Base-by-base conservation (phyloP, 1,284 basidiomycete species). In the Pseudozyma pruni region DNA sequence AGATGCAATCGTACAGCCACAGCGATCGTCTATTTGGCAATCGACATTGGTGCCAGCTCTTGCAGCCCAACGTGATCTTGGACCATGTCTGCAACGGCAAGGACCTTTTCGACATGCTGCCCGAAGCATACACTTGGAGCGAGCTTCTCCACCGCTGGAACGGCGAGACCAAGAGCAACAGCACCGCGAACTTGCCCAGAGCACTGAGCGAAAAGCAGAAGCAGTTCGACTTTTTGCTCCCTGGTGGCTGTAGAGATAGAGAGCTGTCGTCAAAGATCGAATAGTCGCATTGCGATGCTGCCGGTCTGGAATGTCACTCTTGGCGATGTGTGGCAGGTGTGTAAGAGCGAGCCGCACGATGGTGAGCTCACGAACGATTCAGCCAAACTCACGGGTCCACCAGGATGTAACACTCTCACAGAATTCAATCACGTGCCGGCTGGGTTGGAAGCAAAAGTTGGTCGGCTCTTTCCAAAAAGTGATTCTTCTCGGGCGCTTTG, bases 1-100 rank as follows among this genome's bases (percentile, higher is more conserved):
- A 89, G 83, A 89, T 89, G 87, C 64, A 74, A 86, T 59, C 88
- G 1, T 89, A 88, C 80, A 89, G 88, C 7, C 89, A 90, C 83
- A 85, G 87, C 19, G 89, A 90, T 64, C 86, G 89, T 25, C 86
- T 90, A 20, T 87, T 80, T 14, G 72, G 86, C 29, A 87, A 86
- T n/a, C 75, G 84, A 10, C 49, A 68, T n/a, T 66, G 55, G 56
- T 50, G 44, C 32, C 81, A 85, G 16, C 83, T 89, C 2, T 83
- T 89, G 27, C 83, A 86, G 19, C 86, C 86, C 0, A 78, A 82
- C 27, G 80, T 85, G 43, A 89, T 90, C 37, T 88, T 89, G 72
- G 79, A 86, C 33, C 86, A 85, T 9, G 87, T 90, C 46, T 90
- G 89, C 73, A 79, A 81, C 37, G 89, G 89, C 7, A 86, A 86